Percentiles rank a stretch among this genome's conserved stretches.
Conservation (phyloP, 768 basidiomycete species). For the Mycena crocata region DNA sequence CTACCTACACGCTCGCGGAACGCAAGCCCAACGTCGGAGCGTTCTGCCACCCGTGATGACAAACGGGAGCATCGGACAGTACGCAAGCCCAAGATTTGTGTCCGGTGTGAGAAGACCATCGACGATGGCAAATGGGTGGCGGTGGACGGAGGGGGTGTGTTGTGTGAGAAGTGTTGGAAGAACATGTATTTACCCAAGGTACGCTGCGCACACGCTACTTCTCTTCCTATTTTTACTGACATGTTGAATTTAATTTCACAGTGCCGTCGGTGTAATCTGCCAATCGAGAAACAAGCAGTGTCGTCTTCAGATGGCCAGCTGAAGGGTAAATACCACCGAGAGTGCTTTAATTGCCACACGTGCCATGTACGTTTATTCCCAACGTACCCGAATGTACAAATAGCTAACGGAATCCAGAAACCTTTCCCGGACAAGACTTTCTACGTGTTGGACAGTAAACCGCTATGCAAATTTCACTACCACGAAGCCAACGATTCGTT, state of each 20-base stretch:
- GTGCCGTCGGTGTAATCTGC: slow-evolving; percentile 89
- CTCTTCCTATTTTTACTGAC: slow-evolving; percentile 9
- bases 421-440: slow-evolving; percentile 93
- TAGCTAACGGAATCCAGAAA: slow-evolving; percentile 57
- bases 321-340: slow-evolving; percentile 94
- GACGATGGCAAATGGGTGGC: slow-evolving; percentile 87
- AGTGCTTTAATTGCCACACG: slow-evolving; percentile 89
- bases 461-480: slow-evolving; percentile 92
- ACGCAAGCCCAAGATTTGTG: slow-evolving; percentile 63
- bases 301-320: slow-evolving; percentile 93
- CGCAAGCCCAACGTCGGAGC: slow-evolving; percentile 53
- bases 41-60: slow-evolving; percentile 38
- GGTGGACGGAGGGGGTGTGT: slow-evolving; percentile 77
- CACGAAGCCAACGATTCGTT: slow-evolving; percentile 92
- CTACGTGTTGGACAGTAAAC: slow-evolving; percentile 92
- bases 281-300: slow-evolving; percentile 93
- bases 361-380: slow-evolving; percentile 68
- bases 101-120: slow-evolving; percentile 75
- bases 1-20: slow-evolving; percentile 67
- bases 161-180: slow-evolving; percentile 96
- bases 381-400: no score
- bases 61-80: slow-evolving; percentile 44
- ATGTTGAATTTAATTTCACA: slow-evolving; percentile 42
- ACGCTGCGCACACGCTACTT: slow-evolving; percentile 35
- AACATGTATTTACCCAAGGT: slow-evolving; percentile 95